These are phyloP conservation scores for Auricularia auricula-judae DNA, from an alignment of 768 basidiomycete species.

Conservation along the genomic window DNA sequence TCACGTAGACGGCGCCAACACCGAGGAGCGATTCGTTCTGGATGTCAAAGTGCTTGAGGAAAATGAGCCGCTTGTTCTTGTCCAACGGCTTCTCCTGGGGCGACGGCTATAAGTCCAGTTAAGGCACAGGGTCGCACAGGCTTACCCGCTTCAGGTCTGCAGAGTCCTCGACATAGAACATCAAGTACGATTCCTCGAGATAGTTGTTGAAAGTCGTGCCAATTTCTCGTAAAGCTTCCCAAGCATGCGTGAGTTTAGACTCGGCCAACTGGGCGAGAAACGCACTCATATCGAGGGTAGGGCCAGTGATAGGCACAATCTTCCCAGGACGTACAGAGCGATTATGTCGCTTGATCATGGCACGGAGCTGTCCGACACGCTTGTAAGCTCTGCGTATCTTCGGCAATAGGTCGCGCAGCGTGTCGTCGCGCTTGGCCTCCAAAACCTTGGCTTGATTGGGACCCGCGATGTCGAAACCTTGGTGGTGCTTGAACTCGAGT, in stretches of 20 bases:
- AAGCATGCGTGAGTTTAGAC: too few species aligned
- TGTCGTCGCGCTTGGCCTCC: not conserved
- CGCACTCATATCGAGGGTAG: not conserved
- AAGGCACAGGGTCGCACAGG: too few species aligned
- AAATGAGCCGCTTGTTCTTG: not conserved
- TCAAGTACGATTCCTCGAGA: not conserved
- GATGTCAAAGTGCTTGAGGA: constrained; percentile 1
- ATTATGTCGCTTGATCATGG: constrained; percentile 1
- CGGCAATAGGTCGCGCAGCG: not conserved
- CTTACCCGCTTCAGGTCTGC: not conserved
- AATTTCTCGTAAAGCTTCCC: not conserved
- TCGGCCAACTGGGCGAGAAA: not conserved
- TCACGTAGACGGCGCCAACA: not conserved
- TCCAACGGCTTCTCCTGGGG: not conserved
- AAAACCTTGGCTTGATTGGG: not conserved
- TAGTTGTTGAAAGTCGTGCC: not conserved
- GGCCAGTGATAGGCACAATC: not conserved
- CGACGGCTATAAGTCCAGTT: not conserved
- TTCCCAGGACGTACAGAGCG: not conserved
- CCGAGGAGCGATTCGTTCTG: not conserved
- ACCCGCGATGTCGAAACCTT: not conserved
- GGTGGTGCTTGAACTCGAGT: not conserved
- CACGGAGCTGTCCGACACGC: not conserved
- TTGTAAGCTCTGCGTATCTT: not conserved
- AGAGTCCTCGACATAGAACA: not conserved